phyloP scores from a whole-genome alignment of 2,329 filamentous ascomycete species.

The Fusarium succisae region DNA sequence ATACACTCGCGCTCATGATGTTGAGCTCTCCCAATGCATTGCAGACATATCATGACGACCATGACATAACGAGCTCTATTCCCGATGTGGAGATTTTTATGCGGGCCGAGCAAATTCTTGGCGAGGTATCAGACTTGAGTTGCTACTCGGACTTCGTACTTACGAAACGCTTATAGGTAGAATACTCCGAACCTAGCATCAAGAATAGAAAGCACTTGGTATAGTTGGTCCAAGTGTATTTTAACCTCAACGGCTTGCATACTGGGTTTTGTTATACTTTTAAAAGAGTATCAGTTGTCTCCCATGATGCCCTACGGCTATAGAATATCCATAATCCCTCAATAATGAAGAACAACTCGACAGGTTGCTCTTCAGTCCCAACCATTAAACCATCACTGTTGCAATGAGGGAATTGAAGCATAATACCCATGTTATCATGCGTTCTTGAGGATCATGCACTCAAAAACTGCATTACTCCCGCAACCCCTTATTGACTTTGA shows the following conservation, averaged over 20 bases:
- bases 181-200: background rate
- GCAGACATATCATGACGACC: constrained; percentile 21
- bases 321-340: background rate
- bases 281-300: background rate
- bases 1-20: accelerated
- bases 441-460: background rate
- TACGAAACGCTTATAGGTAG: constrained; percentile 13
- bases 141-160: constrained; percentile 19
- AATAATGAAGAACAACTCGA: background rate
- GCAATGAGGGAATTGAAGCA: background rate
- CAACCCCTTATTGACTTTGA: background rate
- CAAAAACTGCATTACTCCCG: background rate
- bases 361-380: background rate
- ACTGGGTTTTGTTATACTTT: background rate
- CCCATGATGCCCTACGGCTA: background rate
- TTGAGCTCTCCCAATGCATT: background rate
- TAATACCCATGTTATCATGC: background rate
- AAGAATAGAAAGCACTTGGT: background rate
- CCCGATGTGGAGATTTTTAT: constrained; percentile 14
- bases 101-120: constrained; percentile 17
- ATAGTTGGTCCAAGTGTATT: background rate
- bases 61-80: constrained; percentile 9
- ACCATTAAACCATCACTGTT: background rate
- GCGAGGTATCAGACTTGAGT: constrained; percentile 6
- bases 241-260: background rate